Base-by-base conservation (phyloP, 257 asterid genomes). In the Petrea volubilis region DNA sequence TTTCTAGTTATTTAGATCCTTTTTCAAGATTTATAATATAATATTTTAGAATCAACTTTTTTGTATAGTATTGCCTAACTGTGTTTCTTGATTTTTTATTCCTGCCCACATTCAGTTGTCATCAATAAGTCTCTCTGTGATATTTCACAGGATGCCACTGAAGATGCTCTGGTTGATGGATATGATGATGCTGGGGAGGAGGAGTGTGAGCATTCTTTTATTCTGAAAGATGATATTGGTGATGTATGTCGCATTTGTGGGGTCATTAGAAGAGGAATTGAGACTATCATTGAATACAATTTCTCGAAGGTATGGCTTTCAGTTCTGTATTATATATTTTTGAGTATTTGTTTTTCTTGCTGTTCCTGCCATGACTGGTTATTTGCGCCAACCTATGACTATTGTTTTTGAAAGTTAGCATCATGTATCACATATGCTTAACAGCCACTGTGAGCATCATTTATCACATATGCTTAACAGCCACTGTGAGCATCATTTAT, bases 221-320 rank as follows among this genome's bases (percentile, higher is more conserved):
- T 95, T 60, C 67, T 95, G 68, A 95, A 83, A 81, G 99, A 91
- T 80, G 99, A 95, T 73, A 88, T 95, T 14, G 99, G 99, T 47
- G 90, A 87, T 74, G 99, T 95, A 20, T 94, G 99, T 70, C 95
- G 99, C 55, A 80, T 94, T 38, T 94, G 99, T 70, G 99, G 99
- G 75, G 93, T 94, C 74, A 87, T 94, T 63, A 79, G 69, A 81
- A 85, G 93, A 82, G 82, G 96, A 65, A 94, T 94, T 70, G 99
- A 88, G 43, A 70, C 88, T 64, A 94, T 94, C 52, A 94, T 94
- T 9, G 99, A 94, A 71, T 94, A 80, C 76, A 96, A 94, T 81
- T 90, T 85, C 77, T 73, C 91, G 1, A 94, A 94, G 99, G 99
- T 94, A 44, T 24, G 79, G 21, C 68, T 74, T 60, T 74, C 72